Evolutionary conservation across 768 basidiomycete species (phyloP).

Genomic region (Naematelia aurantialba): DNA sequence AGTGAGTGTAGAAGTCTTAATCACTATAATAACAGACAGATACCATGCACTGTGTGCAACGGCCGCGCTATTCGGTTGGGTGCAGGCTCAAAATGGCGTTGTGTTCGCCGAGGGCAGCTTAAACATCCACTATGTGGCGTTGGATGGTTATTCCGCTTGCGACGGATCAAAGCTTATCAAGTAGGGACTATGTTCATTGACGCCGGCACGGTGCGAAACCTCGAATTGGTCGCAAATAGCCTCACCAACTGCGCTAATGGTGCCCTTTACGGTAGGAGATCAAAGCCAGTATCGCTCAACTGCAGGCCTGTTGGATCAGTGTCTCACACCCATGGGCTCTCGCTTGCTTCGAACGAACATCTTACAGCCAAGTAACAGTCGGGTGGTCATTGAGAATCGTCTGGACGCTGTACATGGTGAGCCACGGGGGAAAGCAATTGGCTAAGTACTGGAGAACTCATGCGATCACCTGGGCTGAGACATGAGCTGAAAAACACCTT

Average conservation of each 20-base stretch:
- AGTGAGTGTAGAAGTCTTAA: conserved; percentile 53
- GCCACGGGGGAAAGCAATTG: not conserved
- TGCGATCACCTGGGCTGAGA: not conserved
- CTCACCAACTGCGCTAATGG: conserved; percentile 59
- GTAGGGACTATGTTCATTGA: conserved; percentile 90
- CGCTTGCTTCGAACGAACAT: conserved; percentile 75
- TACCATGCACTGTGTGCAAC: conserved; percentile 84
- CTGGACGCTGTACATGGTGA: conserved; percentile 81
- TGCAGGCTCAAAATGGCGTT: conserved; percentile 65
- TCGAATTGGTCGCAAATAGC: conserved; percentile 82
- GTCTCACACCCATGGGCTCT: conserved; percentile 84
- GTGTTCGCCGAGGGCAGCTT: conserved; percentile 58
- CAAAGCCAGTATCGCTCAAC: not conserved
- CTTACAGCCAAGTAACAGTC: conserved; percentile 74
- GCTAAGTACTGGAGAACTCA: conserved; percentile 1
- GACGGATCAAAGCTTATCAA: not conserved
- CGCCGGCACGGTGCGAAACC: conserved; percentile 75
- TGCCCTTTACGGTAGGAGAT: conserved; percentile 69
- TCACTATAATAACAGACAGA: conserved; percentile 52
- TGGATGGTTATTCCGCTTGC: conserved; percentile 56
- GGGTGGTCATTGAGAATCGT: conserved; percentile 54
- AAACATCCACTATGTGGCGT: conserved; percentile 59
- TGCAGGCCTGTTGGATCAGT: conserved; percentile 59
- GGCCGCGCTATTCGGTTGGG: conserved; percentile 81
- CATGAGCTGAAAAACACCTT: not conserved